Percentiles rank a stretch among this genome's conserved stretches.
phyloP scores from a whole-genome alignment of 768 basidiomycete species.

The Pulveroboletus sp. region DNA sequence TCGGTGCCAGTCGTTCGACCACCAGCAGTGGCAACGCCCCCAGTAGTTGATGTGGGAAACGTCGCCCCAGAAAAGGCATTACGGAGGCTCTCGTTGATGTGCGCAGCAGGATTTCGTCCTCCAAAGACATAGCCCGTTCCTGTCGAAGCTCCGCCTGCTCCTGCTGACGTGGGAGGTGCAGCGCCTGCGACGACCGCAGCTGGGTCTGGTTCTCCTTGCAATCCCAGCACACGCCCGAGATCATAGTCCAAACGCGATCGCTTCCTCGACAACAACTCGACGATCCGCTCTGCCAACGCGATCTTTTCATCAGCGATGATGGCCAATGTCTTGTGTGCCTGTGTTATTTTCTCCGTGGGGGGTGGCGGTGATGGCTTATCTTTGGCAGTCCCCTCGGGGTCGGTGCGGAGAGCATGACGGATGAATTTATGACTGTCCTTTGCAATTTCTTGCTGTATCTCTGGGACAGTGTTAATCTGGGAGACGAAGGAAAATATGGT shows the following conservation, averaged over 20 bases:
- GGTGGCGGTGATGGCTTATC: slow-evolving; percentile 30
- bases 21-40: slow-evolving; percentile 1
- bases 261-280: slow-evolving; percentile 42
- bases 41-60: slow-evolving; percentile 16
- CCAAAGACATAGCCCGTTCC: slow-evolving; percentile 31
- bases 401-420: slow-evolving; percentile 38
- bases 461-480: slow-evolving; percentile 19
- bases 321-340: slow-evolving; percentile 26
- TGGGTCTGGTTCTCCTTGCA: slow-evolving; percentile 43
- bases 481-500: neutral
- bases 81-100: slow-evolving; percentile 39
- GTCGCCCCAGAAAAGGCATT: slow-evolving; percentile 32
- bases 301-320: slow-evolving; percentile 43
- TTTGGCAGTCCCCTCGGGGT: slow-evolving; percentile 25
- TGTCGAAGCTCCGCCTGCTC: slow-evolving; percentile 5
- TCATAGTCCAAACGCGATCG: slow-evolving; percentile 47
- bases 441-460: slow-evolving; percentile 42
- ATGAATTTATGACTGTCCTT: slow-evolving; percentile 43
- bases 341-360: slow-evolving; percentile 30
- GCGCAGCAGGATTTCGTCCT: slow-evolving; percentile 37
- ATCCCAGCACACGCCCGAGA: slow-evolving; percentile 38
- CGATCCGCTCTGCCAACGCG: slow-evolving; percentile 40
- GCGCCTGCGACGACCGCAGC: slow-evolving; percentile 30
- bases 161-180: slow-evolving; percentile 21
- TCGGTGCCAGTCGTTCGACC: slow-evolving; percentile 19